Percentiles rank a stretch among this genome's conserved stretches.
Evolutionary conservation across 1,139 yeast genomes (phyloP).

Genomic region (Lodderomyces beijingensis): DNA sequence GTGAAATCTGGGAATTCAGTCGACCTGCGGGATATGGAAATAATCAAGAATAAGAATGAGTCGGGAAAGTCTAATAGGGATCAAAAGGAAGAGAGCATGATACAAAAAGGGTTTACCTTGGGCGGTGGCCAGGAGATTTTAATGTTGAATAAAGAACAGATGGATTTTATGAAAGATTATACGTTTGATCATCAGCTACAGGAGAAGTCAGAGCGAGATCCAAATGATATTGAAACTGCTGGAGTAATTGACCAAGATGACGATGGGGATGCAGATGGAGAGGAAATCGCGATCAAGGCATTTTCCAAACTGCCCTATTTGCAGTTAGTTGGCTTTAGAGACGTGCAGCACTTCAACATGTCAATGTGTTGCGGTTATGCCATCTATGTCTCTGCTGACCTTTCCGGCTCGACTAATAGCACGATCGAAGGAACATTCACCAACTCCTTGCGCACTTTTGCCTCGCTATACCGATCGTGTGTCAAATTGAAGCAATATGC

Average conservation of each 20-base stretch:
- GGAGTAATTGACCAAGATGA: slow-evolving; percentile 17
- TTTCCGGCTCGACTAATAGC: slow-evolving; percentile 14
- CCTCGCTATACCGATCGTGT: slow-evolving; percentile 64
- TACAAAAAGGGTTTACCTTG: slow-evolving; percentile 25
- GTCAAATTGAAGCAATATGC: slow-evolving; percentile 52
- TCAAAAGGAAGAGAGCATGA: slow-evolving; percentile 39
- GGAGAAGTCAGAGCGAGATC: slow-evolving; percentile 21
- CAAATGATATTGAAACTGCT: slow-evolving; percentile 12
- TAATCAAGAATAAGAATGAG: slow-evolving; percentile 13
- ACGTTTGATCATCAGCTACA: slow-evolving; percentile 32
- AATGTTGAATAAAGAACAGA: slow-evolving; percentile 23
- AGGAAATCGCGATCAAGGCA: slow-evolving; percentile 13
- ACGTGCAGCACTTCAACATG: slow-evolving; percentile 38
- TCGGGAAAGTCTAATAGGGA: slow-evolving; percentile 20
- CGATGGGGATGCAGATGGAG: slow-evolving; percentile 15
- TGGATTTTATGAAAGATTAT: slow-evolving; percentile 28
- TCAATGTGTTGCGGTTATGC: slow-evolving; percentile 54
- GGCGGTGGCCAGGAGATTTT: slow-evolving; percentile 25
- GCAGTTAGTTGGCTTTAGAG: slow-evolving; percentile 65
- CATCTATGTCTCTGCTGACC: slow-evolving; percentile 50
- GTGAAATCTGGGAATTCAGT: slow-evolving; percentile 14
- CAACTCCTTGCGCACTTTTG: slow-evolving; percentile 65
- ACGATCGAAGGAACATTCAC: slow-evolving; percentile 34
- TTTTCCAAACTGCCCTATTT: slow-evolving; percentile 35
- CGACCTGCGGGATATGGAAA: slow-evolving; percentile 2